A percentile compares a stretch with the other conserved stretches of the same genome.
phyloP scores from a whole-genome alignment of 805 yeast genomes.

The Pichia eremophila region DNA sequence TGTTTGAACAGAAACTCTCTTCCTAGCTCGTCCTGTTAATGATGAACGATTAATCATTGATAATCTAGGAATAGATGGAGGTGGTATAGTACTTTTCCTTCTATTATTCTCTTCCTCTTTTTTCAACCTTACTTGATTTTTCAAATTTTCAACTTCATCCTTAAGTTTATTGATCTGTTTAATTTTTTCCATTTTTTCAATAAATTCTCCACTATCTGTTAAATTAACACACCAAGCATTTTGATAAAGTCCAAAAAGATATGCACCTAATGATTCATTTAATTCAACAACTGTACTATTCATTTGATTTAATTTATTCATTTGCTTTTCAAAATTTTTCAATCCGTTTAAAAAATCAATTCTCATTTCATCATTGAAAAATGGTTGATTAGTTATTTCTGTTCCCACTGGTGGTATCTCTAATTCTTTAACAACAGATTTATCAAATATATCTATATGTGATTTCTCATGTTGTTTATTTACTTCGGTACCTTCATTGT shows the following conservation, averaged over 20 bases:
- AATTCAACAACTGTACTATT: conserved; percentile 56
- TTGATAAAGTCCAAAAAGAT: conserved; percentile 70
- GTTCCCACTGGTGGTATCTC: conserved; percentile 7
- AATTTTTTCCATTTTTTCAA: conserved; percentile 15
- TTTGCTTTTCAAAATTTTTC: conserved; percentile 39
- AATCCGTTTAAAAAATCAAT: conserved; percentile 13
- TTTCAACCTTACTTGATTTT: conserved; percentile 6
- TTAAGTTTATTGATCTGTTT: conserved; percentile 13
- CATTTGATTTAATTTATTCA: conserved; percentile 45
- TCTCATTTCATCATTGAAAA: conserved; percentile 14
- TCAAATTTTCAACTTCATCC: conserved; percentile 7
- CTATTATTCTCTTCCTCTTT: conserved; percentile 5
- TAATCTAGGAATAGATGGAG: conserved; percentile 12
- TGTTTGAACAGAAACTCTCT: neutral
- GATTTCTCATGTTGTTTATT: neutral
- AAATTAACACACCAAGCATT: conserved; percentile 87
- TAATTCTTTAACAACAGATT: neutral
- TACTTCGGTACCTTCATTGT: neutral
- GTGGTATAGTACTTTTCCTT: conserved; percentile 16
- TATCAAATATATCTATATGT: conserved; percentile 3
- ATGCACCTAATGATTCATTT: conserved; percentile 66
- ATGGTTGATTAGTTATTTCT: conserved; percentile 13
- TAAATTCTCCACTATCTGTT: conserved; percentile 22
- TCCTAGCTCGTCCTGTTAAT: too few relatives aligned
- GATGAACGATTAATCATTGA: neutral